Base-by-base conservation (phyloP, 2,329 filamentous ascomycete genomes). In the Hypoxylon rubiginosum region DNA sequence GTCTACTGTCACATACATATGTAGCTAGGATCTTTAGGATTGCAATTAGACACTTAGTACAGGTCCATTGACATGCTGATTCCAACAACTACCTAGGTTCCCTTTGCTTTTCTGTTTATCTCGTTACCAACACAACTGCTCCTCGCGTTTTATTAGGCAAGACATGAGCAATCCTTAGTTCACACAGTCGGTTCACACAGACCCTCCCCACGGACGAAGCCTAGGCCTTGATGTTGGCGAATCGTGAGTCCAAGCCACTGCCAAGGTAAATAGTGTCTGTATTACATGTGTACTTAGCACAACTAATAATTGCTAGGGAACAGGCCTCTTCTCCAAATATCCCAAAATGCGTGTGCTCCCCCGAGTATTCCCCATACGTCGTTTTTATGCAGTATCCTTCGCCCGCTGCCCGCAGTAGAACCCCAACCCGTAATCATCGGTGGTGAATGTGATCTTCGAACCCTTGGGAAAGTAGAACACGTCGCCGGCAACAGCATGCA, bases 401-500 rank as follows among this genome's bases (percentile, higher is more conserved):
- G 79, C 79, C 51, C 81, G 74, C 71, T 82, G 80, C 1, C 83
- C 82, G 26, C 75, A 75, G 73, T 82, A 91, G 71, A 91, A 91
- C 0, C 84, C 89, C 72, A 90, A 76, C 0, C 88, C 89, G 71
- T 86, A 88, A 63, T 85, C 83, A 36, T 84, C 81, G 10, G 88
- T 91, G 2, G 82, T 85, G 67, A 92, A 92, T 0, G 89, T 91
- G 71, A 92, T 90, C 65, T 85, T 90, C 1, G 83, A 77, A 1
- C 90, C 90, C 76, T 87, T 89, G 67, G 88, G 89, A 74, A 91
- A 91, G 76, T 88, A 89, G 71, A 92, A 90, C 51, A 91, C 87
- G 76, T 92, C 90, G 0, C 90, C 90, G 7, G 85, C 82, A 32
- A 79, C 82, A 8, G 87, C 90, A 55, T 84, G 83, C 24, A 89